Evolutionary conservation across 2,329 filamentous ascomycete species (phyloP).

Genomic region (Penicillium hesseltinei): DNA sequence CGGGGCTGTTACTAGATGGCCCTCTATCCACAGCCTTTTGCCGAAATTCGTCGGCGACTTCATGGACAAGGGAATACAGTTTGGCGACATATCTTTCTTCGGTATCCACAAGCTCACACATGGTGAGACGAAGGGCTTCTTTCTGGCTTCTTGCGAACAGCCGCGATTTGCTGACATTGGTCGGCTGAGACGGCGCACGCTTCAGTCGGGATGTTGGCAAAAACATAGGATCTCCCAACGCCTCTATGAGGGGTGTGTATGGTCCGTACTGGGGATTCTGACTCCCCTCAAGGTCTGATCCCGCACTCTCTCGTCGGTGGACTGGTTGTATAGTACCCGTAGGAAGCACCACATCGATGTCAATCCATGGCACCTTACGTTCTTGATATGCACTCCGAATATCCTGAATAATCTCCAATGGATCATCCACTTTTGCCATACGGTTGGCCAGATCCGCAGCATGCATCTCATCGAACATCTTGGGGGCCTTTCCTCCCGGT

Average conservation of each 20-base stretch:
- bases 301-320: constrained; percentile 59
- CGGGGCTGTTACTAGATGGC: constrained; percentile 66
- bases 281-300: constrained; percentile 37
- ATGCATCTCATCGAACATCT: constrained; percentile 86
- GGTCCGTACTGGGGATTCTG: constrained; percentile 64
- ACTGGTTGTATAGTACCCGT: constrained; percentile 68
- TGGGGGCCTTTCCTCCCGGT: constrained; percentile 61
- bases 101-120: constrained; percentile 87
- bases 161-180: constrained; percentile 72
- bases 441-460: constrained; percentile 83
- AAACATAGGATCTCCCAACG: constrained; percentile 81
- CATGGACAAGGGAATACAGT: constrained; percentile 75
- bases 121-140: constrained; percentile 77
- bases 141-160: constrained; percentile 80
- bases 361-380: constrained; percentile 78
- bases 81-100: constrained; percentile 93
- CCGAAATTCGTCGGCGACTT: constrained; percentile 77
- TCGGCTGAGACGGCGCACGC: constrained; percentile 83
- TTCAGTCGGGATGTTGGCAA: constrained; percentile 80
- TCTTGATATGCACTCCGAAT: constrained; percentile 75
- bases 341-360: constrained; percentile 83
- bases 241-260: constrained; percentile 72
- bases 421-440: constrained; percentile 79
- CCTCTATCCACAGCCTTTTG: constrained; percentile 62
- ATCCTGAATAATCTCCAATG: constrained; percentile 67